Base-by-base conservation (phyloP, 2,329 filamentous ascomycete genomes). In the Elsinoe fawcettii region DNA sequence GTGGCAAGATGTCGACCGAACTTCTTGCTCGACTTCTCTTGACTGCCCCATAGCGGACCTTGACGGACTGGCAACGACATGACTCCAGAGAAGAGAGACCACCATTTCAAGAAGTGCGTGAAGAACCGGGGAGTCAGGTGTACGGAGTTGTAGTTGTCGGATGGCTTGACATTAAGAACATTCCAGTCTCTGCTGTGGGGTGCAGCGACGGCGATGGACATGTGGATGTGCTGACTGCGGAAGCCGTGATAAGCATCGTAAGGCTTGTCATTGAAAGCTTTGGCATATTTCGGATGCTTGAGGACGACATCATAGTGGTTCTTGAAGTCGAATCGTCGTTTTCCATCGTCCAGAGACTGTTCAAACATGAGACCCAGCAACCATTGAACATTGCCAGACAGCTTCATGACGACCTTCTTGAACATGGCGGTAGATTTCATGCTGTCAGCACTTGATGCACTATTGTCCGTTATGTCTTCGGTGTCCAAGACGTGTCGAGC, bases 181-280 rank as follows among this genome's bases (percentile, higher is more conserved):
- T 85, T 80, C 93, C 92, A 96, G 65, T 96, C 86, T 39, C 90
- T 82, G 67, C 91, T 87, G 32, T 87, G 83, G 0, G 95, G 93
- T 1, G 93, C 93, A 61, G 88, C 83, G 36, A 99, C 84, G 1
- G 90, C 90, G 61, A 99, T 83, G 0, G 95, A 99, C 68, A 99
- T 80, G 71, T 99, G 93, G 36, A 99, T 96, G 67, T 97, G 88
- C 58, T 96, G 84, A 72, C 93, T 99, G 64, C 95, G 84, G 75
- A 99, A 99, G n/a, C 90, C 92, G 61, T 83, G 81, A 76, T 93
- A 95, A n/a, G 93, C 92, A 73, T 99, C 93, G 64, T 97, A 97
- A 2, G 73, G 70, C 70, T 78, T 61, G 5, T 65, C 80, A 16
- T 80, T 67, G 1, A 73, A 70, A 14, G 75, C 71, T 64, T 85